Conservation (phyloP, 2,329 filamentous ascomycete species). For the Didymella glomerata region DNA sequence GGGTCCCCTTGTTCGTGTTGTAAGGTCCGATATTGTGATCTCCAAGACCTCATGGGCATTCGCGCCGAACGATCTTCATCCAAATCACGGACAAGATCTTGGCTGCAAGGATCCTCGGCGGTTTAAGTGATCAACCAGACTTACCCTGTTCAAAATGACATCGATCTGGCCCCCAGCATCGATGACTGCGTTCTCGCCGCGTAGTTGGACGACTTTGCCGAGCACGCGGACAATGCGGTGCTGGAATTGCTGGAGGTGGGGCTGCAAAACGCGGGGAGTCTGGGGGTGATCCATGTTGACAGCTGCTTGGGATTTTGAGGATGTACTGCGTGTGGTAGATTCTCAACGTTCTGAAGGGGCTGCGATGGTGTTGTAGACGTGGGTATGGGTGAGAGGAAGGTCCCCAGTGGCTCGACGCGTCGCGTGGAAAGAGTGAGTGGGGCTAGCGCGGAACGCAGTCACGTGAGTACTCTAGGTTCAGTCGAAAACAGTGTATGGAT, state of each 20-base stretch:
- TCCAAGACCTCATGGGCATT: too few species aligned
- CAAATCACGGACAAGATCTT: background rate
- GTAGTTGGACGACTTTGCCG: constrained; percentile 83
- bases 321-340: background rate
- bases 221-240: constrained; percentile 80
- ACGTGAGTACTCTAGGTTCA: constrained; percentile 14
- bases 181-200: constrained; percentile 80
- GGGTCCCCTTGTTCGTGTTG: background rate
- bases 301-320: background rate
- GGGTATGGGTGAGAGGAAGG: background rate
- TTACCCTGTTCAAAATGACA: constrained; percentile 74
- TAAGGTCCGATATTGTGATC: background rate
- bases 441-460: constrained; percentile 13
- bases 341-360: too few species aligned
- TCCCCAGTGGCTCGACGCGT: constrained; percentile 19
- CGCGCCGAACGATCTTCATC: too few species aligned
- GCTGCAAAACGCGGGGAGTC: constrained; percentile 83
- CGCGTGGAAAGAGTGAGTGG: constrained; percentile 5
- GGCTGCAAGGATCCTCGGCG: background rate
- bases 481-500: too few species aligned
- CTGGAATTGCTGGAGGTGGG: constrained; percentile 78
- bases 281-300: constrained; percentile 45
- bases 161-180: constrained; percentile 81
- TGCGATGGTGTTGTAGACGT: background rate
- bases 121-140: background rate